Evolutionary conservation across 768 basidiomycete genomes (phyloP).

Genomic region (Atractiella rhizophila): DNA sequence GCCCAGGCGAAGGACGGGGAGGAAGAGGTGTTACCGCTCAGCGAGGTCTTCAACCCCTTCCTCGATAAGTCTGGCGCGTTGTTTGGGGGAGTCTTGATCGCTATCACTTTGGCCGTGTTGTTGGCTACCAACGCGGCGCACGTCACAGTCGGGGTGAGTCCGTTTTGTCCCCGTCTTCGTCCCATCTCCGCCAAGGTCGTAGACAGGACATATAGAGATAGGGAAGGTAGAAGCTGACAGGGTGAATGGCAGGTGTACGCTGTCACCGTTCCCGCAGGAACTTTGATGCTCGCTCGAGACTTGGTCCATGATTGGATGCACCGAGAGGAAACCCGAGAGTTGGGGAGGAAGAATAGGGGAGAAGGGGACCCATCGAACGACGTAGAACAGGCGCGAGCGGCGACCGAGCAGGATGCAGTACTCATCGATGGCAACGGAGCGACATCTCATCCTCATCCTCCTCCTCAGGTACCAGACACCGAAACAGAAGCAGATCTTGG

Average conservation of each 20-base stretch:
- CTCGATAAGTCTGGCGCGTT: constrained; percentile 47
- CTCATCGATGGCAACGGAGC: too few species aligned
- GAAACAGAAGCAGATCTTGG: too few species aligned
- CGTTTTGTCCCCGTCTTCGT: too few species aligned
- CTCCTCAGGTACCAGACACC: too few species aligned
- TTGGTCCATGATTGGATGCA: constrained; percentile 22
- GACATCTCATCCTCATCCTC: too few species aligned
- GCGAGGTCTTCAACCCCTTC: constrained; percentile 38
- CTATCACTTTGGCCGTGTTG: constrained; percentile 41
- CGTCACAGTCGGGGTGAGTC: constrained; percentile 16
- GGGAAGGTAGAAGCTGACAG: constrained; percentile 29
- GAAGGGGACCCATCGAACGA: neutral
- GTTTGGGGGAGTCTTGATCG: constrained; percentile 43
- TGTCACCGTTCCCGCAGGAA: constrained; percentile 58
- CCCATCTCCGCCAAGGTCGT: too few species aligned
- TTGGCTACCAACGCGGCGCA: constrained; percentile 38
- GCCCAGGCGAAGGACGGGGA: too few species aligned
- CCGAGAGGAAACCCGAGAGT: too few species aligned
- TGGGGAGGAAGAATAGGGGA: neutral
- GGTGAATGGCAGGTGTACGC: constrained; percentile 45
- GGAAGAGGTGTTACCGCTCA: too few species aligned
- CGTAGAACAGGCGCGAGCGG: neutral
- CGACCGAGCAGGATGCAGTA: too few species aligned
- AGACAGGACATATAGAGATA: too few species aligned
- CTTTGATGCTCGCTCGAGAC: constrained; percentile 45